These are phyloP conservation scores for Petunia secreta DNA, from an alignment of 257 asterid genomes.

Conservation along the genomic window DNA sequence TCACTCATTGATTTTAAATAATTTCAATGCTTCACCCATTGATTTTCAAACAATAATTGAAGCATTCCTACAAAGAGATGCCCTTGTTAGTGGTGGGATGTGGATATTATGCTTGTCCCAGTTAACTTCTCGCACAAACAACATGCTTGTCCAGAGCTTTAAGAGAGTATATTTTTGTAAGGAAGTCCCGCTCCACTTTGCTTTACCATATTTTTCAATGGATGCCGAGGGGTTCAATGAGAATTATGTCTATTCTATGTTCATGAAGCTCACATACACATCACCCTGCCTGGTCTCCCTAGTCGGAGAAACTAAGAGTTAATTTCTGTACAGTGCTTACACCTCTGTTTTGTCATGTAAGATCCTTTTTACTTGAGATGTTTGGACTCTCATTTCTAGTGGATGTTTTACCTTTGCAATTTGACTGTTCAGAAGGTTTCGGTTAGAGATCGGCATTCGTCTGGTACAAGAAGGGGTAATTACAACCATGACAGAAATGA, in stretches of 20 bases:
- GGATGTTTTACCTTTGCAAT: slow-evolving; percentile 23
- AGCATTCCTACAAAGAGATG: slow-evolving; percentile 1
- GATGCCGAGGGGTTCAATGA: slow-evolving; percentile 4
- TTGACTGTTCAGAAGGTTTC: slow-evolving; percentile 59
- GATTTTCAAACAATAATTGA: not conserved
- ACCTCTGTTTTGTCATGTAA: not conserved
- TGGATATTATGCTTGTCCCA: slow-evolving; percentile 9
- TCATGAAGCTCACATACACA: slow-evolving; percentile 16
- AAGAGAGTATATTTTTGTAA: not conserved
- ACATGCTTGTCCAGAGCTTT: not conserved
- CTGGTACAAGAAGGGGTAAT: slow-evolving; percentile 78
- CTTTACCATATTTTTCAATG: not conserved
- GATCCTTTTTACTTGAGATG: not conserved
- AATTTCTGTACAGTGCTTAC: not conserved
- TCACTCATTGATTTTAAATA: not conserved
- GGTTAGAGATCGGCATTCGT: slow-evolving; percentile 64
- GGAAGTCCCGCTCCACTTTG: not conserved
- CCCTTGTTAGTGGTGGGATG: not conserved
- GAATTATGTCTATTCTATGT: not conserved
- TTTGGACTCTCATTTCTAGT: not conserved
- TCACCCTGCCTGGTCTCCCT: not conserved
- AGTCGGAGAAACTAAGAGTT: not conserved
- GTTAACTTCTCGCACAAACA: not conserved
- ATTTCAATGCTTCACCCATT: not conserved
- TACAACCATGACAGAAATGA: slow-evolving; percentile 73